phyloP scores from a whole-genome alignment of 441 rosid species.

The Codiaeum variegatum region DNA sequence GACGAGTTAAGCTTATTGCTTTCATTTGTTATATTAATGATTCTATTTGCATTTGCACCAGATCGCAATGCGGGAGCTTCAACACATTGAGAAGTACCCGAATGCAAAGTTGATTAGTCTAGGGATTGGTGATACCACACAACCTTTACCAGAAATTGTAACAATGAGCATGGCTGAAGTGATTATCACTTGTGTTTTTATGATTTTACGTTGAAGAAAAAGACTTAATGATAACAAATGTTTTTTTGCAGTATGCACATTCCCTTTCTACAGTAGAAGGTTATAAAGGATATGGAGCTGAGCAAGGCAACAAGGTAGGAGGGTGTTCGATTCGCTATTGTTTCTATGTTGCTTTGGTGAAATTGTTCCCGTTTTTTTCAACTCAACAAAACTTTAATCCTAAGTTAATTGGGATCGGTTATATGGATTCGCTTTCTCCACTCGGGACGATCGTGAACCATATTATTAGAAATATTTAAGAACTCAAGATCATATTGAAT shows the following conservation, averaged over 20 bases:
- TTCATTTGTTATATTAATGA: conserved; percentile 1
- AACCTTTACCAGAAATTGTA: conserved; percentile 59
- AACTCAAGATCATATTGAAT: too few relatives aligned
- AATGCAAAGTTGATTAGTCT: conserved; percentile 65
- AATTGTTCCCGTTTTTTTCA: neutral
- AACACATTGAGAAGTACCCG: conserved; percentile 56
- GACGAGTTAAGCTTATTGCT: too few relatives aligned
- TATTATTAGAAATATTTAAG: too few relatives aligned
- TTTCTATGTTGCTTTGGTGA: conserved; percentile 1
- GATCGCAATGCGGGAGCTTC: conserved; percentile 59
- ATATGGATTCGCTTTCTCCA: too few relatives aligned
- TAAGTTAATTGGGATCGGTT: too few relatives aligned
- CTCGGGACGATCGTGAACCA: too few relatives aligned
- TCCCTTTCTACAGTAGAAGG: conserved; percentile 54
- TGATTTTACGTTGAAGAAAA: neutral
- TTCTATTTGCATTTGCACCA: conserved; percentile 27
- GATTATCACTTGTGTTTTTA: conserved; percentile 14
- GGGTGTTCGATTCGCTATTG: neutral
- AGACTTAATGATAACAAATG: neutral
- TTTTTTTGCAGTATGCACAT: conserved; percentile 39
- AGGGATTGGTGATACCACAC: conserved; percentile 74
- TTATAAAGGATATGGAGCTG: conserved; percentile 58
- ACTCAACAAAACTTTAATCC: too few relatives aligned
- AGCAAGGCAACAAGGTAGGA: conserved; percentile 54
- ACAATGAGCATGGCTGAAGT: conserved; percentile 60